phyloP scores from a whole-genome alignment of 2,329 filamentous ascomycete genomes.

The Xylariaceae sp. region DNA sequence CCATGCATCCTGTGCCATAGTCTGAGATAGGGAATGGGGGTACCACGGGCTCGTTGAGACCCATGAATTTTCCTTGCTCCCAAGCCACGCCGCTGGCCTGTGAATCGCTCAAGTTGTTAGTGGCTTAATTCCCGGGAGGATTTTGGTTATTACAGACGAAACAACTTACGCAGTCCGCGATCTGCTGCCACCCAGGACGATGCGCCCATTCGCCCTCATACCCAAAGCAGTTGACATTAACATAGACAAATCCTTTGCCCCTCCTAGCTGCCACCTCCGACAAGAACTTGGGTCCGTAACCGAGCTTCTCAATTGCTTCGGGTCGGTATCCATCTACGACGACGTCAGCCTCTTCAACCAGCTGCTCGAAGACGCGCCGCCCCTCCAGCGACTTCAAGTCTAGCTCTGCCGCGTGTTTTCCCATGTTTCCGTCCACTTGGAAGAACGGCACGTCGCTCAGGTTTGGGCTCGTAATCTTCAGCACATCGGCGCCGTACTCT shows the following conservation, averaged over 20 bases:
- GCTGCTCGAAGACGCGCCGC: constrained; percentile 25
- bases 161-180: constrained; percentile 3
- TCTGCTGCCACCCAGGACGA: constrained; percentile 30
- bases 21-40: constrained; percentile 61
- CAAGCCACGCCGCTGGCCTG: constrained; percentile 28
- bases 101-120: too few relatives aligned
- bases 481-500: constrained; percentile 71
- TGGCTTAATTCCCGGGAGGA: too few relatives aligned
- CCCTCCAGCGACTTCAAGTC: constrained; percentile 50
- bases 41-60: constrained; percentile 52
- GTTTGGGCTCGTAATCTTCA: constrained; percentile 65
- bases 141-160: too few relatives aligned
- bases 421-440: constrained; percentile 68
- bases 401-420: constrained; percentile 62
- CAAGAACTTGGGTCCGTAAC: constrained; percentile 22
- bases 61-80: constrained; percentile 34
- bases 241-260: constrained; percentile 25
- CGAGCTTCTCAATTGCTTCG: constrained; percentile 25
- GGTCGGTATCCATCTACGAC: constrained; percentile 32
- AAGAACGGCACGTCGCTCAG: constrained; percentile 70
- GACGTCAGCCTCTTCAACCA: constrained; percentile 30
- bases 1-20: constrained; percentile 31
- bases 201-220: constrained; percentile 27
- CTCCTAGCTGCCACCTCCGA: constrained; percentile 17
- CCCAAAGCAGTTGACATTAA: constrained; percentile 32